These are phyloP conservation scores for Exophiala mesophila DNA, from an alignment of 2,329 filamentous ascomycete genomes.

Conservation along the genomic window DNA sequence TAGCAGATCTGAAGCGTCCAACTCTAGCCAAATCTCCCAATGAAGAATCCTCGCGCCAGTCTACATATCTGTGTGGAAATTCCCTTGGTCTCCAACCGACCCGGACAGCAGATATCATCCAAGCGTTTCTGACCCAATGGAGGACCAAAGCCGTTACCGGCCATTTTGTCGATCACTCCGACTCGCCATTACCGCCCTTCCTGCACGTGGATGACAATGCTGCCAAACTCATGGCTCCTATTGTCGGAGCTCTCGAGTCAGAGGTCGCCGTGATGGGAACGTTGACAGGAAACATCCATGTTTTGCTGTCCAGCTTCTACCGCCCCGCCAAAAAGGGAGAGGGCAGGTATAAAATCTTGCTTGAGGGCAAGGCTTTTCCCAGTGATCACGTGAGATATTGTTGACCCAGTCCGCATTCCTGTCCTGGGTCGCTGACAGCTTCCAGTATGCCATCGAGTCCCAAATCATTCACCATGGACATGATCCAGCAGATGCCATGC, in stretches of 20 bases:
- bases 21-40: slow-evolving; percentile 43
- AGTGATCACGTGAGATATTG: slow-evolving; percentile 65
- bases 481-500: slow-evolving; percentile 62
- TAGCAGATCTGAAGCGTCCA: slow-evolving; percentile 62
- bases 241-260: slow-evolving; percentile 66
- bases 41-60: slow-evolving; percentile 34
- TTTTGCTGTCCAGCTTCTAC: slow-evolving; percentile 83
- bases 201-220: slow-evolving; percentile 74
- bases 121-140: slow-evolving; percentile 76
- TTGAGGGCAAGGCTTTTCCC: slow-evolving; percentile 88
- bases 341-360: slow-evolving; percentile 67
- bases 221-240: slow-evolving; percentile 61
- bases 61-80: slow-evolving; percentile 83
- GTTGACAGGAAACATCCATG: slow-evolving; percentile 73
- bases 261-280: slow-evolving; percentile 89
- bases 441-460: slow-evolving; percentile 73
- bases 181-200: slow-evolving; percentile 67
- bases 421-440: slow-evolving; percentile 1
- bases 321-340: slow-evolving; percentile 53
- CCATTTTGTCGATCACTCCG: slow-evolving; percentile 67
- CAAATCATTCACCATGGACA: slow-evolving; percentile 69
- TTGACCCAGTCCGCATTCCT: too few species aligned
- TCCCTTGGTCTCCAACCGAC: slow-evolving; percentile 80
- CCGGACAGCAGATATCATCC: slow-evolving; percentile 59
- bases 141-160: slow-evolving; percentile 77